phyloP scores from a whole-genome alignment of 2,329 filamentous ascomycete genomes.

The Aureobasidium vineae region DNA sequence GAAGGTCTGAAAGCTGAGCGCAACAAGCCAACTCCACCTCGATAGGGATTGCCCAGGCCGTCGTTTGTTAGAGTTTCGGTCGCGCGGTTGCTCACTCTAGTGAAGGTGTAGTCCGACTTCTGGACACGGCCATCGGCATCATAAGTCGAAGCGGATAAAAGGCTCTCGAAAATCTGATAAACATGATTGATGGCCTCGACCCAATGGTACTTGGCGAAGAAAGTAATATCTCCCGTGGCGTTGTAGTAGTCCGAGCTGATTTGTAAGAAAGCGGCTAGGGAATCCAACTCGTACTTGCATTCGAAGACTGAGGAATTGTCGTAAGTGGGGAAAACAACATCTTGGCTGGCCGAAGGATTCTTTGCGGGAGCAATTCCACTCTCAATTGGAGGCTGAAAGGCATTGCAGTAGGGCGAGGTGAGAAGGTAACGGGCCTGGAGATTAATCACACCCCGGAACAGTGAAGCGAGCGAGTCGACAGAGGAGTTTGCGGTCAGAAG shows the following conservation, averaged over 20 bases:
- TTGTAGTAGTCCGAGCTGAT: constrained; percentile 52
- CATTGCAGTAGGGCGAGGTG: constrained; percentile 56
- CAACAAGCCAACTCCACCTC: constrained; percentile 50
- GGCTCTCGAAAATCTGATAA: constrained; percentile 38
- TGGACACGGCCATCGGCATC: constrained; percentile 46
- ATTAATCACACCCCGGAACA: constrained; percentile 71
- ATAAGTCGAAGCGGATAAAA: constrained; percentile 51
- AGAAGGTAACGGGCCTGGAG: constrained; percentile 67
- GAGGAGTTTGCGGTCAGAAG: constrained; percentile 56
- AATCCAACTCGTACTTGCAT: constrained; percentile 56
- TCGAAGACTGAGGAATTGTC: constrained; percentile 50
- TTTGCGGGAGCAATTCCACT: constrained; percentile 43
- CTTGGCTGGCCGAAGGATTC: constrained; percentile 43
- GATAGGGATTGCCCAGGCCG: constrained; percentile 51
- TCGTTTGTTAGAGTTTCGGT: constrained; percentile 55
- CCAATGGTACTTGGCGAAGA: constrained; percentile 52
- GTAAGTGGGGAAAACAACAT: constrained; percentile 47
- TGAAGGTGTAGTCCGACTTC: constrained; percentile 48
- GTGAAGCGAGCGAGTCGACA: constrained; percentile 60
- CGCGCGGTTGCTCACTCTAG: constrained; percentile 45
- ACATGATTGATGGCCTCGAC: constrained; percentile 47
- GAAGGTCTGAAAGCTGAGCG: constrained; percentile 52
- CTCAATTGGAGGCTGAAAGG: constrained; percentile 53
- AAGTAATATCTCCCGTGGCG: constrained; percentile 48
- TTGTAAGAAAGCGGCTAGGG: constrained; percentile 52